Evolutionary conservation across 768 basidiomycete species (phyloP).

Genomic region (Plicaturopsis crispa): DNA sequence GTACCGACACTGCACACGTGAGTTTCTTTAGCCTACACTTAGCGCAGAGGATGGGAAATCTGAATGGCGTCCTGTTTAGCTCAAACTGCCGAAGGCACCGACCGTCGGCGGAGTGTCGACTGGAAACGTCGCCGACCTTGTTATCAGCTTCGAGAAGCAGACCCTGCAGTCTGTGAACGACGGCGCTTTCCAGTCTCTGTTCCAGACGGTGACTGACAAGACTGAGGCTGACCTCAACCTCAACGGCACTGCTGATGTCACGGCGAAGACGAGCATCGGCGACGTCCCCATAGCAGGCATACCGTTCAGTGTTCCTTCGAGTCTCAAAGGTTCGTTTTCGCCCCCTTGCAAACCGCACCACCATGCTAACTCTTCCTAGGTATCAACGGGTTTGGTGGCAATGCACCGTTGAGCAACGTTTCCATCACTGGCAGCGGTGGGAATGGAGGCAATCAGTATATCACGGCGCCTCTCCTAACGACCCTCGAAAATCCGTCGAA

Average conservation of each 20-base stretch:
- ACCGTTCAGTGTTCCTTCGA: slow-evolving; percentile 51
- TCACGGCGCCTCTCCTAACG: slow-evolving; percentile 50
- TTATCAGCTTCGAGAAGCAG: slow-evolving; percentile 47
- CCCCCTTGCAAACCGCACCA: slow-evolving; percentile 1
- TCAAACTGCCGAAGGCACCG: slow-evolving; percentile 39
- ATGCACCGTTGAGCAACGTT: slow-evolving; percentile 46
- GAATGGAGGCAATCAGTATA: slow-evolving; percentile 48
- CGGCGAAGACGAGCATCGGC: slow-evolving; percentile 55
- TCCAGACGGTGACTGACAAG: slow-evolving; percentile 50
- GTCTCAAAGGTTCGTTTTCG: slow-evolving; percentile 36
- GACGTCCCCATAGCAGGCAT: slow-evolving; percentile 60
- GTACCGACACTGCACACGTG: slow-evolving; percentile 48
- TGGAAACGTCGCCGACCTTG: slow-evolving; percentile 54
- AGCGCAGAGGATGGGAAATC: background rate
- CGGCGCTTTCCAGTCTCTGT: slow-evolving; percentile 46
- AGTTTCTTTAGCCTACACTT: slow-evolving; percentile 6
- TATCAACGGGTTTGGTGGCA: slow-evolving; percentile 51
- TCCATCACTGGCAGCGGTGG: slow-evolving; percentile 61
- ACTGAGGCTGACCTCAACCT: slow-evolving; percentile 37
- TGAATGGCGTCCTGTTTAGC: slow-evolving; percentile 22
- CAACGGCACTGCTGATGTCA: slow-evolving; percentile 50
- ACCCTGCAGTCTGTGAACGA: slow-evolving; percentile 51
- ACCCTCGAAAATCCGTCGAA: slow-evolving; percentile 62
- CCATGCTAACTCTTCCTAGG: slow-evolving; percentile 25
- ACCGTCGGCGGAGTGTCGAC: slow-evolving; percentile 60